Base-by-base conservation (phyloP, 768 basidiomycete species). In the Inosperma sp. region DNA sequence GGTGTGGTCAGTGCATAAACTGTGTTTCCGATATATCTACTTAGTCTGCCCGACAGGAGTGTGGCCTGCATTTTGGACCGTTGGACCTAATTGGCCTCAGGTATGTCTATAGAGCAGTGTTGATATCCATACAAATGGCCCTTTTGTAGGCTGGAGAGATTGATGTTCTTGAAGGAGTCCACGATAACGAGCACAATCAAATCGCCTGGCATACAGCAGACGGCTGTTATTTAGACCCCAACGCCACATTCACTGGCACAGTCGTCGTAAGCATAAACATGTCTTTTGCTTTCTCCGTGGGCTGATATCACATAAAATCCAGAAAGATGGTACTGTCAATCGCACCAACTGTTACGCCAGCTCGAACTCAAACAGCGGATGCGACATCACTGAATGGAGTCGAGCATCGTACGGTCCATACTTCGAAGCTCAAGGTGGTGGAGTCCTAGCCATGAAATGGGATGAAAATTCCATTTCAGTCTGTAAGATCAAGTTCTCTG, bases 361-460 rank as follows among this genome's bases (percentile, higher is more conserved):
- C 29, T 58, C 72, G 25, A 72, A 79, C 52, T 63, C 66, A 19
- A 88, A 88, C 59, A 73, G 80, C 29, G 92, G 92, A 4, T 93
- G 92, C 54, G 84, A 82, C 29, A 72, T 92, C 54, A 78, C 75
- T 1, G 89, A 93, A 61, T 83, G 81, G 81, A 92, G 89, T 59
- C 73, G 75, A 14, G 83, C 86, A 2, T 93, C 92, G 0, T 94
- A 89, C 64, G 92, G 91, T 0, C 82, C 84, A 29, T 79, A 78
- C 51, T 93, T 93, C 62, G 90, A 93, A 55, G 74, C 76, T 1
- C 81, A 80, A 62, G 81, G 86, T 12, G 92, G 92, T 9, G 92
- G 92, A 4, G 82, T 92, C 2, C 86, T 90, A 59, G 90, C 83
- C 1, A 90, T 91, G 88, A 85, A 87, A 57, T 93, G 92, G 92